Conservation (phyloP, 352 stramenopile species). For the Globisporangium alternatum region DNA sequence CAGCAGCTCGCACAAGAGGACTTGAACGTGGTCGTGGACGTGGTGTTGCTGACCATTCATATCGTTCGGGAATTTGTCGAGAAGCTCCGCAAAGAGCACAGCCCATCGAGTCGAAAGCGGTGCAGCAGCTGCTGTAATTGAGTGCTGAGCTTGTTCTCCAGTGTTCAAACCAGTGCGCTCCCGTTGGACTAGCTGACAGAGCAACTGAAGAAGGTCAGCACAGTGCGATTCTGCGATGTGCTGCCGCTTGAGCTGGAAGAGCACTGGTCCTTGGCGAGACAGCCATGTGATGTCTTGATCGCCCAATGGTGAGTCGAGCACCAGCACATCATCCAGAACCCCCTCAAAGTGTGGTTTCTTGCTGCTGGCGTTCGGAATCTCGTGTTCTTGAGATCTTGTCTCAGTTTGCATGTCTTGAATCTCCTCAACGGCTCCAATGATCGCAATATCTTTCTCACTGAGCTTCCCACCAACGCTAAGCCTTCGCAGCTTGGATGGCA, state of each 20-base stretch:
- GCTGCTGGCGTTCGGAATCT: background rate
- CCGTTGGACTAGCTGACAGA: slow-evolving; percentile 24
- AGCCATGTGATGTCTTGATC: slow-evolving; percentile 23
- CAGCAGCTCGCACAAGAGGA: slow-evolving; percentile 34
- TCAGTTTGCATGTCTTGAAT: background rate
- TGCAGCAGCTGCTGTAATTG: background rate
- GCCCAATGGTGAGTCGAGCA: slow-evolving; percentile 11
- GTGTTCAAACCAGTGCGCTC: background rate
- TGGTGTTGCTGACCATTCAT: background rate
- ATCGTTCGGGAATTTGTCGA: slow-evolving; percentile 16
- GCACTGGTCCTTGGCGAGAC: slow-evolving; percentile 21
- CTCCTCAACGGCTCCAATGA: background rate
- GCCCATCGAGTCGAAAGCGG: slow-evolving; percentile 30
- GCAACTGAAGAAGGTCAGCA: slow-evolving; percentile 28
- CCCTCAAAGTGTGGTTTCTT: slow-evolving; percentile 6
- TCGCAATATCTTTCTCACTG: slow-evolving; percentile 1
- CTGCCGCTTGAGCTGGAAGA: slow-evolving; percentile 41
- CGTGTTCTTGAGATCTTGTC: background rate
- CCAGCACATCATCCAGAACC: slow-evolving; percentile 33
- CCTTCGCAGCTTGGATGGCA: background rate
- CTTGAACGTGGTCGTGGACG: slow-evolving; percentile 16
- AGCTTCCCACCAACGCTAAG: slow-evolving; percentile 5
- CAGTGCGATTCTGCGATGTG: slow-evolving; percentile 27
- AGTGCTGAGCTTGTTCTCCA: background rate
- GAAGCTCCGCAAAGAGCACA: slow-evolving; percentile 22